Percentiles rank a stretch among this genome's conserved stretches.
phyloP scores from a whole-genome alignment of 2,329 filamentous ascomycete species.

The Talaromyces amestolkiae region DNA sequence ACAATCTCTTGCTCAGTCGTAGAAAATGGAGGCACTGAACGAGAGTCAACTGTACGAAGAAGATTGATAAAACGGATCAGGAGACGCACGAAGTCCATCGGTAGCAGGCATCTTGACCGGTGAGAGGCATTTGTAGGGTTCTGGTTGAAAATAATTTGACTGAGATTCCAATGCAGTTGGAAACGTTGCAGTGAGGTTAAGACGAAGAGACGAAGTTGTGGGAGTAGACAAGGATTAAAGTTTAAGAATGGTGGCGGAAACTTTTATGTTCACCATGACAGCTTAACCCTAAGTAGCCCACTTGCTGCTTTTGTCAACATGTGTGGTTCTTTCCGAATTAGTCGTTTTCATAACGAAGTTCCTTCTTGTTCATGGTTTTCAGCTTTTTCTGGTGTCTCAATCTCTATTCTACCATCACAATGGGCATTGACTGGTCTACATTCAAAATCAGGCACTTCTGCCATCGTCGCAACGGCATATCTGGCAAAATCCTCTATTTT shows the following conservation, averaged over 20 bases:
- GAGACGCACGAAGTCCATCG: slow-evolving; percentile 4
- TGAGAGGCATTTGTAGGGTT: no score
- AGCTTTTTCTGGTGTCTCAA: background rate
- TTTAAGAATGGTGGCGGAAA: no score
- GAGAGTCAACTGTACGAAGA: background rate
- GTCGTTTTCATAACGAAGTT: background rate
- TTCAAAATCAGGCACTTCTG: background rate
- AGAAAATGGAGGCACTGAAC: slow-evolving; percentile 28
- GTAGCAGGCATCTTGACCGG: slow-evolving; percentile 7
- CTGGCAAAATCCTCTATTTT: slow-evolving; percentile 22
- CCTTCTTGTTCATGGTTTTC: background rate
- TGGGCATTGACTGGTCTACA: background rate
- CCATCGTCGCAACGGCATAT: background rate
- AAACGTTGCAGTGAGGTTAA: background rate
- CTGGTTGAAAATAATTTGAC: background rate
- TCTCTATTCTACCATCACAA: background rate
- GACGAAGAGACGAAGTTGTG: no score
- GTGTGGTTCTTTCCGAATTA: no score
- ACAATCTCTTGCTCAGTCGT: slow-evolving; percentile 27
- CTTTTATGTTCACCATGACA: no score
- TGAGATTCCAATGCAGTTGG: background rate
- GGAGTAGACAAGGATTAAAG: background rate
- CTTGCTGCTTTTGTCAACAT: background rate
- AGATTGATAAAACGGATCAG: background rate
- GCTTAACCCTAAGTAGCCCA: background rate